Base-by-base conservation (phyloP, 1,284 basidiomycete species). In the Volvariella volvacea region DNA sequence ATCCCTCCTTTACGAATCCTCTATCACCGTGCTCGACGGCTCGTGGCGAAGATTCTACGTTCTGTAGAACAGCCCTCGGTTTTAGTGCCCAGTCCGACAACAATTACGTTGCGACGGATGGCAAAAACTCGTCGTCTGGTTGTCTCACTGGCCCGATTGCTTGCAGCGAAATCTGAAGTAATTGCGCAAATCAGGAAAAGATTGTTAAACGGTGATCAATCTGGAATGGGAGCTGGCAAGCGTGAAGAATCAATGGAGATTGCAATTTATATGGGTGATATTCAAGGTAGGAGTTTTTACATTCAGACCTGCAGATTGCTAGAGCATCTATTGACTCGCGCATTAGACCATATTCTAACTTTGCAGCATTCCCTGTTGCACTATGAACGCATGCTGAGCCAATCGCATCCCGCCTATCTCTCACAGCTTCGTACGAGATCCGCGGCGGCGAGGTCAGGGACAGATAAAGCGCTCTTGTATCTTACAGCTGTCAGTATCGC, bases 271-370 rank as follows among this genome's bases (percentile, higher is more conserved):
- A 80, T 96, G 66, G 91, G 90, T 38, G 94, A 98, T 62, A 78
- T 98, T 2, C 88, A 94, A 71, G 92, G 90, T 90, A 50, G 45
- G n/a, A n/a, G n/a, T n/a, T n/a, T n/a, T n/a, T n/a, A n/a, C n/a
- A n/a, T n/a, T n/a, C n/a, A n/a, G n/a, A n/a, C n/a, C n/a, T 43
- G 16, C 10, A 25, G 28, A 15, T 14, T 8, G n/a, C n/a, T n/a
- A n/a, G n/a, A n/a, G n/a, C n/a, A n/a, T n/a, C n/a, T 37, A 25
- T n/a, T n/a, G n/a, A n/a, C n/a, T n/a, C n/a, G n/a, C n/a, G n/a
- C n/a, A n/a, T n/a, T n/a, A 92, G 92, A 98, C 65, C 94, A 98
- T 62, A 92, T 97, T 51, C 64, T 94, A 22, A 84, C 90, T 2
- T 71, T 97, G 51, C 87, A 94, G 55, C 84, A 88, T 53, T 81